phyloP scores from a whole-genome alignment of 2,329 filamentous ascomycete species.

The Laburnicola sp. region DNA sequence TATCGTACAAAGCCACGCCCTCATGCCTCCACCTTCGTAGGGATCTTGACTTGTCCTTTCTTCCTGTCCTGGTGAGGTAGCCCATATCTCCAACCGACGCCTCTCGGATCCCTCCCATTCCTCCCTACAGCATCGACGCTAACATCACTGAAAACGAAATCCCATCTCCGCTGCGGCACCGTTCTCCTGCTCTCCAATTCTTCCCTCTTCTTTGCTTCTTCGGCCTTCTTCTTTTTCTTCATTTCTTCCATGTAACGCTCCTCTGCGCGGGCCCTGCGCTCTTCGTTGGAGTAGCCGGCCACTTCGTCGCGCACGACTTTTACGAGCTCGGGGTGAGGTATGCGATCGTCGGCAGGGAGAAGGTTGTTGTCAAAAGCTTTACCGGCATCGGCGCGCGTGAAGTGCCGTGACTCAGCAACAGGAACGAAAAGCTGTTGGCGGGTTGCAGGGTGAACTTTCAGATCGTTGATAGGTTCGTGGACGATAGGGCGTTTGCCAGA shows the following conservation, averaged over 20 bases:
- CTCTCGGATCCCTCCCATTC: constrained; percentile 57
- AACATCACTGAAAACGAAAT: constrained; percentile 64
- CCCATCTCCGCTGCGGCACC: constrained; percentile 57
- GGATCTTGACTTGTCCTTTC: constrained; percentile 66
- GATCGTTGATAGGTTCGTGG: constrained; percentile 67
- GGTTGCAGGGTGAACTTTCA: constrained; percentile 61
- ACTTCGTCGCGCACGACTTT: constrained; percentile 49
- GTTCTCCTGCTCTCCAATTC: constrained; percentile 49
- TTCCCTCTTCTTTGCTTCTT: constrained; percentile 49
- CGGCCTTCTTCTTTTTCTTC: constrained; percentile 45
- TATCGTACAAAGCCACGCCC: constrained; percentile 23
- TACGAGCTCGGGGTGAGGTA: constrained; percentile 64
- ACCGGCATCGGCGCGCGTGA: constrained; percentile 67
- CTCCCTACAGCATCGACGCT: constrained; percentile 59
- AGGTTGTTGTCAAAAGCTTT: constrained; percentile 63
- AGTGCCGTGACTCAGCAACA: constrained; percentile 64
- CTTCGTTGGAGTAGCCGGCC: constrained; percentile 36
- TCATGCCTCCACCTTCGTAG: constrained; percentile 58
- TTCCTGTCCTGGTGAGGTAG: constrained; percentile 65
- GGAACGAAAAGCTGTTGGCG: constrained; percentile 64
- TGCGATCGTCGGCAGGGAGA: constrained; percentile 64
- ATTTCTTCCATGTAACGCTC: constrained; percentile 30
- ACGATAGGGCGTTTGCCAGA: constrained; percentile 43
- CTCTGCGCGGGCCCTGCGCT: constrained; percentile 39
- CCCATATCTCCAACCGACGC: constrained; percentile 64